Evolutionary conservation across 2,329 filamentous ascomycete genomes (phyloP).

Genomic region (Trichoderma citrinoviride): DNA sequence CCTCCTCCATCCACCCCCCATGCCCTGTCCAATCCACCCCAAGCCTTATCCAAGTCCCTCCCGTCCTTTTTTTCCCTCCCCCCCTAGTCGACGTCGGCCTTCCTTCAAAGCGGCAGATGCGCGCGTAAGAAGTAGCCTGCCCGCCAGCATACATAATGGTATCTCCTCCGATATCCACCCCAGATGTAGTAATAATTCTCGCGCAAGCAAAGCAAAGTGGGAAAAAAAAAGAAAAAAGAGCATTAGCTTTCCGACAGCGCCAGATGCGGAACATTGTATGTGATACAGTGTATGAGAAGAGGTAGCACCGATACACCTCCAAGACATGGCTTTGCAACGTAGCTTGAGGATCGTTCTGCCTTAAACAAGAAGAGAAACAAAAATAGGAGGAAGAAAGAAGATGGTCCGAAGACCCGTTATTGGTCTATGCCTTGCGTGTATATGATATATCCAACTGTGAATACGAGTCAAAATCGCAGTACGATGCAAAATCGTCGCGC

Average conservation of each 20-base stretch:
- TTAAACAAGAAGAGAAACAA: background rate
- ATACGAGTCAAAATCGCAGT: conserved; percentile 14
- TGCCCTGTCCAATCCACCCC: background rate
- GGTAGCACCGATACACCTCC: conserved; percentile 6
- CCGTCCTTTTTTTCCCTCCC: background rate
- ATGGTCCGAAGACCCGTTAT: background rate
- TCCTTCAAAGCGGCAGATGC: background rate
- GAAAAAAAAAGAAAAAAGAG: background rate
- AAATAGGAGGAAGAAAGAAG: background rate
- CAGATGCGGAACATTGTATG: conserved; percentile 9
- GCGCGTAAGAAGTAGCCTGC: background rate
- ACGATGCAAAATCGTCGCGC: conserved; percentile 16
- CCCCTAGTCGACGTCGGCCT: background rate
- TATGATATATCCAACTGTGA: conserved; percentile 13
- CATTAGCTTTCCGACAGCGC: conserved; percentile 21
- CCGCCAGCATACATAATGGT: conserved; percentile 22
- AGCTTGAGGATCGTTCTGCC: background rate
- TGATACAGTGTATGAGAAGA: conserved; percentile 13
- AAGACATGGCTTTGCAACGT: conserved; percentile 2
- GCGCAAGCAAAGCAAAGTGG: background rate
- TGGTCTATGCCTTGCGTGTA: conserved; percentile 15
- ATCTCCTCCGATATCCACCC: conserved; percentile 28
- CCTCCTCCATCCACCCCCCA: background rate
- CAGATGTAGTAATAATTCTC: conserved; percentile 20
- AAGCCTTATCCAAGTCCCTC: background rate